A percentile compares a stretch with the other conserved stretches of the same genome.
phyloP scores from a whole-genome alignment of 352 stramenopile genomes.

The Phytopythium delawarense region DNA sequence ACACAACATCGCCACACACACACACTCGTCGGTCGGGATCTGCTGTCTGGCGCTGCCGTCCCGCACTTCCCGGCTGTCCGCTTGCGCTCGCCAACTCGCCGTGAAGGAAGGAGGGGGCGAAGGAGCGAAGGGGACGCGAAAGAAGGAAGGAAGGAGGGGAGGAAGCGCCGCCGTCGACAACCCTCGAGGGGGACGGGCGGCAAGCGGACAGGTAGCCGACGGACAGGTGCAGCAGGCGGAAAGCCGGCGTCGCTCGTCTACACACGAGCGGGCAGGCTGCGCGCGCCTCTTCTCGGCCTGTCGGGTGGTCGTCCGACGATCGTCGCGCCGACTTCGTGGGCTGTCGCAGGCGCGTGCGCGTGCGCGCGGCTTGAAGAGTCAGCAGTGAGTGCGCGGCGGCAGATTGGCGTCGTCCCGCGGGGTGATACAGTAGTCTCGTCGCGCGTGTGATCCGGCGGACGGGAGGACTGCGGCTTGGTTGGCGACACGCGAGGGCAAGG shows the following conservation, averaged over 20 bases:
- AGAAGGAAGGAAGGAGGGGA: too few species aligned
- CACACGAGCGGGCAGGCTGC: neutral
- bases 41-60: too few species aligned
- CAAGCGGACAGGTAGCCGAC: too few species aligned
- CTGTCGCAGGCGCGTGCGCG: neutral
- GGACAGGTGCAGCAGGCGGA: neutral
- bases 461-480: neutral
- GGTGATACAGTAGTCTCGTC: neutral
- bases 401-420: neutral
- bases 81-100: too few species aligned
- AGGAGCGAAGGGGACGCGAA: too few species aligned
- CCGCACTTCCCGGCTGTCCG: too few species aligned
- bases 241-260: neutral
- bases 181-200: too few species aligned
- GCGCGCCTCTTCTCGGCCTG: neutral
- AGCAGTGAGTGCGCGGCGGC: neutral
- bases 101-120: too few species aligned
- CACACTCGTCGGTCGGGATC: too few species aligned
- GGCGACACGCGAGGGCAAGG: neutral
- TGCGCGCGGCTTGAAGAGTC: neutral
- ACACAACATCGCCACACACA: neutral
- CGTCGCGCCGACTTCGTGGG: neutral
- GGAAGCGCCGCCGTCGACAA: neutral
- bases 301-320: constrained; percentile 2
- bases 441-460: neutral